Conservation (phyloP, 2,329 filamentous ascomycete genomes). For the Diplodia mutila region DNA sequence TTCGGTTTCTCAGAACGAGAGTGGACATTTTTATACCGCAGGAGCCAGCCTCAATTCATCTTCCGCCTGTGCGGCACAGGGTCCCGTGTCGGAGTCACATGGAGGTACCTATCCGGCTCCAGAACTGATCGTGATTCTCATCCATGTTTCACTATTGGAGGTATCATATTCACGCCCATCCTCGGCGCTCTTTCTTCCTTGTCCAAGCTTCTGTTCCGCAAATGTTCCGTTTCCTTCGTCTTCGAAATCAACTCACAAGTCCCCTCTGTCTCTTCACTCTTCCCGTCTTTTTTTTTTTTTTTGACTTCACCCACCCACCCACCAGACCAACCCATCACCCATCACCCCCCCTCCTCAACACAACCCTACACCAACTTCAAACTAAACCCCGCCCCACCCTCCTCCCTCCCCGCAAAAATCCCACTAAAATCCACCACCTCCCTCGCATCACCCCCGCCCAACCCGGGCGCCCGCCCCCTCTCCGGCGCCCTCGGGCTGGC, state of each 20-base stretch:
- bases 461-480: slow-evolving; percentile 67
- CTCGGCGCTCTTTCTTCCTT: neutral
- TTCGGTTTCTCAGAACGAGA: no score
- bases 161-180: neutral
- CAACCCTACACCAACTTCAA: slow-evolving; percentile 41
- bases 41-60: neutral
- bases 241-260: neutral
- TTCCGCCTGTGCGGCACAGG: neutral
- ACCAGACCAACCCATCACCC: neutral
- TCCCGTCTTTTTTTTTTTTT: neutral
- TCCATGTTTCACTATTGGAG: neutral
- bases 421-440: slow-evolving; percentile 51
- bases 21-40: neutral
- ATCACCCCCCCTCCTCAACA: neutral
- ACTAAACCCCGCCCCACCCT: slow-evolving; percentile 53
- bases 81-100: neutral
- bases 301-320: neutral
- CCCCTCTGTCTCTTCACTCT: neutral
- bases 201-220: neutral
- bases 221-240: neutral
- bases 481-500: slow-evolving; percentile 83
- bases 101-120: neutral
- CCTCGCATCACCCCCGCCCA: slow-evolving; percentile 46
- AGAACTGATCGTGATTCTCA: neutral
- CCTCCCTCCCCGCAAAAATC: slow-evolving; percentile 53